These are phyloP conservation scores for California macrophylla DNA, from an alignment of 441 rosid species.

Conservation along the genomic window DNA sequence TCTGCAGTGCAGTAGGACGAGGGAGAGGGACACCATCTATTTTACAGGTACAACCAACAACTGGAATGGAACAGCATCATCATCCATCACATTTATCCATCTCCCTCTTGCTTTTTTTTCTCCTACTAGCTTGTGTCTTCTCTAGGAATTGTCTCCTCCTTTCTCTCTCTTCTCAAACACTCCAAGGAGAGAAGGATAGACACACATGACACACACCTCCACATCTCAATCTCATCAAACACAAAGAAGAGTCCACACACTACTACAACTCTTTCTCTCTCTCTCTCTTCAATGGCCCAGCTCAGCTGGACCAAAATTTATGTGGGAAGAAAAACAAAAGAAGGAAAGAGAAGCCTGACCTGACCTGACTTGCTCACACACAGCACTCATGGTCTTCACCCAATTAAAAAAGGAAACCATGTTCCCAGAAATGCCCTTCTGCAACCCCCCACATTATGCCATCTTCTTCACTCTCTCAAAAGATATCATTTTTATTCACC, in stretches of 20 bases:
- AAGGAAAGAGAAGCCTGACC: constrained; percentile 30
- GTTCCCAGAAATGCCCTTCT: constrained; percentile 57
- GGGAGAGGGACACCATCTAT: no score
- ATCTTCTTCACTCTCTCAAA: constrained; percentile 66
- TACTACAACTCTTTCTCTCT: constrained; percentile 8
- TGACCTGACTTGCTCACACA: constrained; percentile 23
- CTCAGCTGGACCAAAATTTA: constrained; percentile 45
- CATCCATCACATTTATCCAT: not conserved
- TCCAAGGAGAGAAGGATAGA: no score
- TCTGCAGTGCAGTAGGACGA: no score
- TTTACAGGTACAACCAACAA: not conserved
- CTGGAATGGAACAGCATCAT: not conserved
- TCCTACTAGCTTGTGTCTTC: no score
- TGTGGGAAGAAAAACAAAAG: constrained; percentile 21
- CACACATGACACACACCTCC: no score
- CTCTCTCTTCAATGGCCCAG: constrained; percentile 40
- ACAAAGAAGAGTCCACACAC: constrained; percentile 29
- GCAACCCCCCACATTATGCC: constrained; percentile 47
- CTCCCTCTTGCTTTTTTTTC: not conserved
- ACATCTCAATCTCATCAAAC: not conserved
- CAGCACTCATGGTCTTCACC: not conserved
- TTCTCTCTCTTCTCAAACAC: constrained; percentile 1
- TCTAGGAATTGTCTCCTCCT: not conserved
- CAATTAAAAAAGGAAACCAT: constrained; percentile 6
- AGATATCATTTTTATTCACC: constrained; percentile 36